Evolutionary conservation across 2,329 filamentous ascomycete species (phyloP).

Genomic region (Alternaria triticimaculans): DNA sequence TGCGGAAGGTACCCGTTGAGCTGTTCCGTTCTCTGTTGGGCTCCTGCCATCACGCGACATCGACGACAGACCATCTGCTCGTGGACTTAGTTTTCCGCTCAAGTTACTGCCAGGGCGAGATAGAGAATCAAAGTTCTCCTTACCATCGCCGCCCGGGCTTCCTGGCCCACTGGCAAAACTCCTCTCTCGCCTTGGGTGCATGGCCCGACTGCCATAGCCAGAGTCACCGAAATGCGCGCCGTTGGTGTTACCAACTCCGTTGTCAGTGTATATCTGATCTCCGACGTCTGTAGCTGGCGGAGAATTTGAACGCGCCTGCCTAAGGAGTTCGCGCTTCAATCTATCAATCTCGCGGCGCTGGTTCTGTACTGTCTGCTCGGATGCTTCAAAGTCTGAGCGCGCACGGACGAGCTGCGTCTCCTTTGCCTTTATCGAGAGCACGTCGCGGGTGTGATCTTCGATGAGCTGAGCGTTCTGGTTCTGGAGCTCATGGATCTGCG

Average conservation of each 20-base stretch:
- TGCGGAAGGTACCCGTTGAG: conserved; percentile 35
- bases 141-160: conserved; percentile 52
- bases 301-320: conserved; percentile 59
- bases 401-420: conserved; percentile 96
- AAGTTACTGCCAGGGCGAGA: conserved; percentile 43
- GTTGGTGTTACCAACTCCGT: conserved; percentile 61
- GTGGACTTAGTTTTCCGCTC: conserved; percentile 51
- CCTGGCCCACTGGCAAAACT: conserved; percentile 35
- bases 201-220: conserved; percentile 50
- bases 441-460: conserved; percentile 94
- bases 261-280: conserved; percentile 63
- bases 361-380: conserved; percentile 84
- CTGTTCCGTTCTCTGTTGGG: conserved; percentile 34
- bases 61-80: conserved; percentile 42
- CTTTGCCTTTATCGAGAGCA: conserved; percentile 96
- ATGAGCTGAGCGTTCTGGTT: conserved; percentile 97
- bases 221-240: conserved; percentile 47
- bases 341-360: conserved; percentile 88
- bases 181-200: conserved; percentile 42
- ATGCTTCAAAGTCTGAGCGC: conserved; percentile 85
- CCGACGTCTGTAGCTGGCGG: conserved; percentile 58
- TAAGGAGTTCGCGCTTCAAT: conserved; percentile 80
- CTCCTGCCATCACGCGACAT: conserved; percentile 44
- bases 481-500: conserved; percentile 91
- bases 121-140: conserved; percentile 55